Evolutionary conservation across 768 basidiomycete genomes (phyloP).

Genomic region (Lentinula detonsa): DNA sequence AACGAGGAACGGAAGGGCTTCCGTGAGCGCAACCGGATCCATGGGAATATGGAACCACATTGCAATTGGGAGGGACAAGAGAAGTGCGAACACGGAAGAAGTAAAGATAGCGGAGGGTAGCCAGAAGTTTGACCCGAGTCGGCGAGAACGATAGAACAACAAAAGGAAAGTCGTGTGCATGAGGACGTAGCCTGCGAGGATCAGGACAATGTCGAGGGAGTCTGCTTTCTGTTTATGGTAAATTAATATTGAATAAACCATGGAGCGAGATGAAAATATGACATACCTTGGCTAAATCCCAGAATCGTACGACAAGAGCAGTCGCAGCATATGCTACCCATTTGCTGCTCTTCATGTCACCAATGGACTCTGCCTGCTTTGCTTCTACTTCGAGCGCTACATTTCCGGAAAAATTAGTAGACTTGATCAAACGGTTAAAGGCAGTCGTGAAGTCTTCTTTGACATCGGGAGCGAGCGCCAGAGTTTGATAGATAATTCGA

Average conservation of each 20-base stretch:
- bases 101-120: slow-evolving; percentile 69
- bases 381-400: slow-evolving; percentile 48
- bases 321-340: slow-evolving; percentile 88
- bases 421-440: slow-evolving; percentile 20
- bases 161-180: slow-evolving; percentile 97
- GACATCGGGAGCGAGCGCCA: slow-evolving; percentile 43
- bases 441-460: slow-evolving; percentile 46
- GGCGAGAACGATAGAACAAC: slow-evolving; percentile 81
- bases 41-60: slow-evolving; percentile 74
- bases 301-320: slow-evolving; percentile 75
- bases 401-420: slow-evolving; percentile 30
- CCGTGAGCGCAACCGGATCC: slow-evolving; percentile 88
- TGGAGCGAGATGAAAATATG: neutral
- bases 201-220: slow-evolving; percentile 91
- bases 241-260: neutral
- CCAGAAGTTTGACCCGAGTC: slow-evolving; percentile 65
- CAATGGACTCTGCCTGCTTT: slow-evolving; percentile 39
- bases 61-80: slow-evolving; percentile 76
- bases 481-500: slow-evolving; percentile 36
- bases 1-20: slow-evolving; percentile 95
- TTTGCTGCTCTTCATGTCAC: slow-evolving; percentile 71
- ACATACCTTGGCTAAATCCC: slow-evolving; percentile 70
- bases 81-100: slow-evolving; percentile 76
- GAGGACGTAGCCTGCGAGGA: slow-evolving; percentile 87
- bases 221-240: slow-evolving; percentile 68